Evolutionary conservation across 2,329 filamentous ascomycete species (phyloP), one percentile per base, ranked within the genome.

Genomic region (Chrysoporthe puriensis): DNA sequence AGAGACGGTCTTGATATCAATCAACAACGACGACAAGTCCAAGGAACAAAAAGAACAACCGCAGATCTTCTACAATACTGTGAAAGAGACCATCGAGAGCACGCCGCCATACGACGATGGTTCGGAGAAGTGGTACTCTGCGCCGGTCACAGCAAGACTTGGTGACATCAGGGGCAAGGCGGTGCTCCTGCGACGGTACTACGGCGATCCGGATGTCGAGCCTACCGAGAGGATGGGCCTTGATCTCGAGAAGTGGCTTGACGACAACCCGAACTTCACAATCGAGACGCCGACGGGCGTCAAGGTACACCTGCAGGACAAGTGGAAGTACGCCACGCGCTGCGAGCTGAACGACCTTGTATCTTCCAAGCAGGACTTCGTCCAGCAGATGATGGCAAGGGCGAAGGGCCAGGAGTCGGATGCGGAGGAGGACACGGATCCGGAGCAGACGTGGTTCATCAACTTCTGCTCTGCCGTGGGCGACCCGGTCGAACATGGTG

Each of bases 11-110:
- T 84, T 93, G 66, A 79, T 93, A 67, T 90, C 86, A 2, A 77
- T 93, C 69, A 92, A 93, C 77, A 87, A 90, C 66, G 90, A 93
- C 57, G 83, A 84, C 42, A 81, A 83, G 18, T 90, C 87, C 1
- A 86, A 90, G 71, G 82, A 84, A 64, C 86, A 91, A 66, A 83
- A 90, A 32, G 83, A 60, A 14, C 46, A 73, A 58, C 74, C 75
- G 4, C 64, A 83, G 26, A 34, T 71, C 18, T 83, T 83, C 69
- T 79, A 80, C 67, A 69, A 74, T 4, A 78, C 80, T 1, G 75
- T 83, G 60, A 82, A 86, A 60, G 86, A 89, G 73, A 91, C 91
- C 72, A 82, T 84, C 6, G 80, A 80, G 18, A 74, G 79, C 44
- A 77, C 79, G 13, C 74, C 76, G 32, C 42, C 70, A 3, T 77